Percentiles rank a stretch among this genome's conserved stretches.
Evolutionary conservation across 352 stramenopile species (phyloP).

Genomic region (Phytophthora citricola): DNA sequence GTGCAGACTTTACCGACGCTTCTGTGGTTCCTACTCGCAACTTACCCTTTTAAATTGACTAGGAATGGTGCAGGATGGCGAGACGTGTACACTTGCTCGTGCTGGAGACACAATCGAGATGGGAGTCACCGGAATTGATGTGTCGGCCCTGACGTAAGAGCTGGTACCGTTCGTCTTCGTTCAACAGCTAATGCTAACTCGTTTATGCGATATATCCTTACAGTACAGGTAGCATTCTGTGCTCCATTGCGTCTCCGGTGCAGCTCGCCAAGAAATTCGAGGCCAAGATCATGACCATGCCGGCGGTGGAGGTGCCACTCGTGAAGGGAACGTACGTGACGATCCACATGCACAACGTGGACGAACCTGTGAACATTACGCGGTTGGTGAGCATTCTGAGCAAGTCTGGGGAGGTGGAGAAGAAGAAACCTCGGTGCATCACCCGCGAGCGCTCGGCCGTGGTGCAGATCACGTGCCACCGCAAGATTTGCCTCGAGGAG

Average conservation of each 20-base stretch:
- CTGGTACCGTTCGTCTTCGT: not conserved
- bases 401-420: conserved; percentile 80
- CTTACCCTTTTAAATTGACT: conserved; percentile 26
- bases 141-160: conserved; percentile 65
- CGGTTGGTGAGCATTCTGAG: conserved; percentile 78
- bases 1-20: conserved; percentile 10
- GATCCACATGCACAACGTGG: conserved; percentile 89
- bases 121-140: conserved; percentile 78
- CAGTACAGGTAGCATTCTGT: conserved; percentile 85
- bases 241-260: conserved; percentile 81
- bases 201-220: not conserved
- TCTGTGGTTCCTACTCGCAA: not conserved
- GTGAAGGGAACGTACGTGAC: conserved; percentile 87
- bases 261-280: conserved; percentile 78
- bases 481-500: conserved; percentile 81
- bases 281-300: conserved; percentile 92
- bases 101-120: conserved; percentile 85
- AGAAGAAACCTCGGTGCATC: conserved; percentile 86
- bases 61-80: conserved; percentile 83
- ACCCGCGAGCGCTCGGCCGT: conserved; percentile 85
- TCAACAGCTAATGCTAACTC: conserved; percentile 2
- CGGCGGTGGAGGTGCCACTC: conserved; percentile 81
- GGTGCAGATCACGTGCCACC: conserved; percentile 82
- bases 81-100: conserved; percentile 62
- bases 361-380: conserved; percentile 85